phyloP scores from a whole-genome alignment of 352 stramenopile species.

The Phytopythium sindhum region DNA sequence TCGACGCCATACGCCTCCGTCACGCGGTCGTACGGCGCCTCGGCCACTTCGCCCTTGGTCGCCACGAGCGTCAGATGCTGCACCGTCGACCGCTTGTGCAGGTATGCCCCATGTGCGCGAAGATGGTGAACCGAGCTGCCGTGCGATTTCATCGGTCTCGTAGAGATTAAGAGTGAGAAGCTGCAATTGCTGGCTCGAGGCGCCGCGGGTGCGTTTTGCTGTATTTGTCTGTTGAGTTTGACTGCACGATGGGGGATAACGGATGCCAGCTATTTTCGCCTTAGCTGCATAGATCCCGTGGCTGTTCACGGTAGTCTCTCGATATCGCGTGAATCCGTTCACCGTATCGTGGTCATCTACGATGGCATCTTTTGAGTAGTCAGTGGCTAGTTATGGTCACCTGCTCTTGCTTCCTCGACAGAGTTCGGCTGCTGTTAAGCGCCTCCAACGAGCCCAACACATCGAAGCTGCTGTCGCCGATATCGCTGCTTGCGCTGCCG shows the following conservation, averaged over 20 bases:
- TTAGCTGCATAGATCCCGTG: background rate
- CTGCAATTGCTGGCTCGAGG: background rate
- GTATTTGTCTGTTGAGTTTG: background rate
- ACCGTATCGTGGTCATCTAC: background rate
- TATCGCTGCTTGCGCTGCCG: background rate
- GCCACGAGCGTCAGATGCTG: conserved; percentile 62
- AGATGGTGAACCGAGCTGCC: conserved; percentile 43
- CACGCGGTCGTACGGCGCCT: conserved; percentile 58
- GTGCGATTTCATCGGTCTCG: background rate
- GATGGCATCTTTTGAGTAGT: background rate
- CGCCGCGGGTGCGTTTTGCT: background rate
- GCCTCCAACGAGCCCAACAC: background rate
- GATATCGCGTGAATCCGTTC: too few species aligned
- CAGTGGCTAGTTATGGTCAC: background rate
- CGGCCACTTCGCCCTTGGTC: conserved; percentile 43
- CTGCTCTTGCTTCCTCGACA: conserved; percentile 1
- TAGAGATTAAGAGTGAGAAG: background rate
- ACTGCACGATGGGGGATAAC: background rate
- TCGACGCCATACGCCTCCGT: conserved; percentile 63
- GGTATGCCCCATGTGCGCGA: conserved; percentile 42
- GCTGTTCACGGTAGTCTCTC: too few species aligned
- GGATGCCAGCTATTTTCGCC: background rate
- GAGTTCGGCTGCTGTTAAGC: background rate
- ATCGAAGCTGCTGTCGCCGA: background rate
- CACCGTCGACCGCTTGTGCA: conserved; percentile 60